A percentile compares a stretch with the other conserved stretches of the same genome.
These are phyloP conservation scores for Eimeria praecox DNA, from an alignment of 169 alveolate genomes.

Conservation along the genomic window DNA sequence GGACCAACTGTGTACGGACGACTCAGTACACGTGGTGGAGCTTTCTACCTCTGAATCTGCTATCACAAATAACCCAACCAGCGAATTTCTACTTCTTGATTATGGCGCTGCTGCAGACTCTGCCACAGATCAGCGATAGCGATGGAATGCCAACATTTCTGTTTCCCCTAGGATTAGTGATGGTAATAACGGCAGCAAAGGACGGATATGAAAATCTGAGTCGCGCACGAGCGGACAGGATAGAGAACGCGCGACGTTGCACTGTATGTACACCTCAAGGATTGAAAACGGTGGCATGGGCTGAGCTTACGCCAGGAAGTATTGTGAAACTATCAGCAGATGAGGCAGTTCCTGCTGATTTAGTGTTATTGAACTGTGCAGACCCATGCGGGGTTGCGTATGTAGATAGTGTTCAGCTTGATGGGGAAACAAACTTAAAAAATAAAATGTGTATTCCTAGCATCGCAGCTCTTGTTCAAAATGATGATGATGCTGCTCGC, in stretches of 20 bases:
- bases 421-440: slow-evolving; percentile 97
- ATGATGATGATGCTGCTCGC: slow-evolving; percentile 87
- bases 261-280: slow-evolving; percentile 76
- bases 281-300: slow-evolving; percentile 87
- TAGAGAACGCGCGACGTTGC: slow-evolving; percentile 92
- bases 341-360: slow-evolving; percentile 96
- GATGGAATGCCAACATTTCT: slow-evolving; percentile 95
- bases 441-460: slow-evolving; percentile 91
- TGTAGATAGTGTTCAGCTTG: slow-evolving; percentile 93
- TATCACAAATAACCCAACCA: slow-evolving; percentile 80
- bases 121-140: slow-evolving; percentile 87
- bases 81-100: slow-evolving; percentile 83
- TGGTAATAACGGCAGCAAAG: slow-evolving; percentile 94
- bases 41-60: slow-evolving; percentile 82
- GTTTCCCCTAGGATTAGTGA: slow-evolving; percentile 95
- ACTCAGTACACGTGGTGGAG: slow-evolving; percentile 81
- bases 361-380: slow-evolving; percentile 93
- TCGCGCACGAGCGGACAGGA: slow-evolving; percentile 94
- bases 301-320: slow-evolving; percentile 95
- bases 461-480: slow-evolving; percentile 83
- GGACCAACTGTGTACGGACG: slow-evolving; percentile 82
- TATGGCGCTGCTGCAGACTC: slow-evolving; percentile 83
- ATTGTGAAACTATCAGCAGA: slow-evolving; percentile 93
- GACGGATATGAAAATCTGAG: slow-evolving; percentile 96
- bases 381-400: slow-evolving; percentile 93